phyloP scores from a whole-genome alignment of 164 flowering plant genomes.

The Vitis riparia region DNA sequence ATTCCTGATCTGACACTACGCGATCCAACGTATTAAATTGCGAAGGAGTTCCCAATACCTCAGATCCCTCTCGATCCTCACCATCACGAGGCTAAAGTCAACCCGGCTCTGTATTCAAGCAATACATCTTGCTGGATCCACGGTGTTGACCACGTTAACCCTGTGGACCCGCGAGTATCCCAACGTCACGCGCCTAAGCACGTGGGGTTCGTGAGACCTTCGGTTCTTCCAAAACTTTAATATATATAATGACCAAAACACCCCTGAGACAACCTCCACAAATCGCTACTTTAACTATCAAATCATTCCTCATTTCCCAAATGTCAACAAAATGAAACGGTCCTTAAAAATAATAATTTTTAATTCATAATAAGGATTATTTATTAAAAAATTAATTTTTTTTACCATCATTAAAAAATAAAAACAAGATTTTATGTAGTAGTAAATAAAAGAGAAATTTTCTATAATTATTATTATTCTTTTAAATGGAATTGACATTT shows the following conservation, averaged over 20 bases:
- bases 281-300: too few relatives aligned
- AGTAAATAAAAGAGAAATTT: too few relatives aligned
- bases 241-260: not conserved
- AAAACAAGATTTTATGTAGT: too few relatives aligned
- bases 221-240: not conserved
- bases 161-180: conserved; percentile 7
- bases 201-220: conserved; percentile 5
- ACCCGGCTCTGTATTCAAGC: not conserved
- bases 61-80: not conserved
- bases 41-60: not conserved
- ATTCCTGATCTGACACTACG: conserved; percentile 3
- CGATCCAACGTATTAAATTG: conserved; percentile 8
- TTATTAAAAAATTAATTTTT: too few relatives aligned
- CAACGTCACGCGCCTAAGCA: conserved; percentile 9
- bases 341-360: too few relatives aligned
- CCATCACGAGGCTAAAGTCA: conserved; percentile 1
- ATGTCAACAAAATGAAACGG: too few relatives aligned
- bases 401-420: too few relatives aligned
- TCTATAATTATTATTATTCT: too few relatives aligned
- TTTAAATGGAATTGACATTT: too few relatives aligned
- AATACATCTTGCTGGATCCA: not conserved
- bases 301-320: too few relatives aligned
- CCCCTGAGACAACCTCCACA: not conserved
- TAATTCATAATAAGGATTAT: too few relatives aligned
- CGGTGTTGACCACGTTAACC: conserved; percentile 17